phyloP scores from a whole-genome alignment of 2,329 filamentous ascomycete species.

The Plectosphaerella cucumerina region DNA sequence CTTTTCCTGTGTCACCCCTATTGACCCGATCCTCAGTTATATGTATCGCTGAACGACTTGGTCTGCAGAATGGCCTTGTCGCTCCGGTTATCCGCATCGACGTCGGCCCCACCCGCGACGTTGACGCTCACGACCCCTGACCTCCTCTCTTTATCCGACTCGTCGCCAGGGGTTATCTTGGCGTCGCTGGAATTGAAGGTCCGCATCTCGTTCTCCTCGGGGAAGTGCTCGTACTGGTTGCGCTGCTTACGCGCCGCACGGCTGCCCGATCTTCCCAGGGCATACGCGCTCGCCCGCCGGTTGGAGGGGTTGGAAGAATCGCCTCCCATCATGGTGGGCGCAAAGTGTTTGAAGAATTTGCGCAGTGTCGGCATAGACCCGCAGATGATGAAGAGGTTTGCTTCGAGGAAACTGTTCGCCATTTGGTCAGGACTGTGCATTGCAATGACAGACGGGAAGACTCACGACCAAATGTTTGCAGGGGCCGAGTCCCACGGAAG shows the following conservation, averaged over 20 bases:
- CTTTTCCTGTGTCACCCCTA: no score
- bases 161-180: background rate
- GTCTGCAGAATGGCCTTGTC: constrained; percentile 21
- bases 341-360: constrained; percentile 32
- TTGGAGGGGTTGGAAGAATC: background rate
- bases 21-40: constrained; percentile 1
- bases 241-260: background rate
- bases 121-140: constrained; percentile 8
- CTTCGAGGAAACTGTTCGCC: constrained; percentile 25
- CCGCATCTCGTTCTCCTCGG: constrained; percentile 6
- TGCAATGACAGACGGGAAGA: no score
- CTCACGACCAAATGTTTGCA: constrained; percentile 11
- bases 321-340: constrained; percentile 24
- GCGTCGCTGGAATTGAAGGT: background rate
- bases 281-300: background rate
- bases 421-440: background rate
- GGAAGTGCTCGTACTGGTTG: constrained; percentile 8
- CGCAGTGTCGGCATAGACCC: constrained; percentile 34
- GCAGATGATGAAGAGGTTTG: constrained; percentile 35
- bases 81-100: constrained; percentile 15
- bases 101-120: constrained; percentile 2
- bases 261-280: background rate
- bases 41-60: constrained; percentile 17
- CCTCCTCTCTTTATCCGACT: constrained; percentile 3
- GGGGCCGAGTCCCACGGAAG: constrained; percentile 9